Percentiles rank a stretch among this genome's conserved stretches.
phyloP scores from a whole-genome alignment of 768 basidiomycete species.

The Lactarius vividus region DNA sequence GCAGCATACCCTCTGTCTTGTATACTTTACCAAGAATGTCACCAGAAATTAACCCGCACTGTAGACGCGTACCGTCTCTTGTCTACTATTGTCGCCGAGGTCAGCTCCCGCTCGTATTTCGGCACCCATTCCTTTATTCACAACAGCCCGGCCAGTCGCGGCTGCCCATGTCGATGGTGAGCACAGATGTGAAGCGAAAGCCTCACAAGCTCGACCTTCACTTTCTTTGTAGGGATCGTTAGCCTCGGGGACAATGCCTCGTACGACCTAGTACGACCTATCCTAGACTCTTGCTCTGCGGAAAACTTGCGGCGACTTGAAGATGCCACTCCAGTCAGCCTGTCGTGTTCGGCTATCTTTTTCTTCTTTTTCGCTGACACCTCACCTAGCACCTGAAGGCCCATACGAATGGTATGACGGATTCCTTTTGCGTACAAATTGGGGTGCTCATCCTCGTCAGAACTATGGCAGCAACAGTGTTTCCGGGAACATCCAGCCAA shows the following conservation, averaged over 20 bases:
- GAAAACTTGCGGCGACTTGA: slow-evolving; percentile 71
- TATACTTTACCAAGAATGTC: slow-evolving; percentile 34
- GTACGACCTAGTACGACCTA: slow-evolving; percentile 65
- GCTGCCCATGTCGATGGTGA: slow-evolving; percentile 59
- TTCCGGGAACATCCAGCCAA: slow-evolving; percentile 13
- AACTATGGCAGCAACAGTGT: slow-evolving; percentile 28
- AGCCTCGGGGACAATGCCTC: slow-evolving; percentile 63
- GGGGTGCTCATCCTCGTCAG: slow-evolving; percentile 18
- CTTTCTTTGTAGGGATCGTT: slow-evolving; percentile 48
- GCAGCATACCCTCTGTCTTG: slow-evolving; percentile 12
- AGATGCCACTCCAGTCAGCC: slow-evolving; percentile 62
- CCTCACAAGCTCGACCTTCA: not conserved
- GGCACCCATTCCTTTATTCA: slow-evolving; percentile 15
- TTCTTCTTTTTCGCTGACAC: slow-evolving; percentile 10
- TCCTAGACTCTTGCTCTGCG: slow-evolving; percentile 68
- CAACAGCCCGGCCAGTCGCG: slow-evolving; percentile 45
- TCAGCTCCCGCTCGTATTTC: slow-evolving; percentile 36
- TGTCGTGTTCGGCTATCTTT: not conserved
- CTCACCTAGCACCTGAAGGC: slow-evolving; percentile 22
- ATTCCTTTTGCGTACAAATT: slow-evolving; percentile 3
- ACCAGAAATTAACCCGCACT: slow-evolving; percentile 37
- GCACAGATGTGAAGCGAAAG: slow-evolving; percentile 27
- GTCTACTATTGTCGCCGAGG: slow-evolving; percentile 72
- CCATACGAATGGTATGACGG: slow-evolving; percentile 27
- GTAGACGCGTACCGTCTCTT: slow-evolving; percentile 53